Base-by-base conservation (phyloP, 2,329 filamentous ascomycete genomes). In the Phialophora chinensis region DNA sequence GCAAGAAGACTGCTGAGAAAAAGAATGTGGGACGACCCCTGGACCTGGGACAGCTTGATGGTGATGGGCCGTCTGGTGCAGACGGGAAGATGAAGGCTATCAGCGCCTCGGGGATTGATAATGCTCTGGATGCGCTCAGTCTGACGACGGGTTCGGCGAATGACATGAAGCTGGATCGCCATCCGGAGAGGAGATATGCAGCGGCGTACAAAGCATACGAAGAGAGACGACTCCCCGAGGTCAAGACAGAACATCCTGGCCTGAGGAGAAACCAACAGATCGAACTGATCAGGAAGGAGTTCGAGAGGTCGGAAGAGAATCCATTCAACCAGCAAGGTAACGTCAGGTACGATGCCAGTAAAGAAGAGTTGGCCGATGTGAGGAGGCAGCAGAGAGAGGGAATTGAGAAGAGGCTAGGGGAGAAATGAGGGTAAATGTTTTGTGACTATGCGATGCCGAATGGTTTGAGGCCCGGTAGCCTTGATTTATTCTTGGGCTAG, bases 221-320 rank as follows among this genome's bases (percentile, higher is more conserved):
- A 81, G 92, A 93, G 79, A 83, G 90, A 29, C 84, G 94, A 64
- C 81, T 97, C 72, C 85, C 87, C 2, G 93, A 98, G 84, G 92
- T 97, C 86, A 91, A 94, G 75, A 82, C 87, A 62, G 93, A 97
- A 78, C 91, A 90, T 61, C 88, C 90, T 65, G 92, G 92, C 0
- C 79, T 98, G 76, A 84, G 93, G 65, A 83, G 91, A 73, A 87
- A 96, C 73, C 93, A 97, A 85, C 90, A 91, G 79, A 89, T 93
- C 74, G 91, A 94, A 70, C 85, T 89, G 75, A 91, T 96, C 72
- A 81, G 87, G 69, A 96, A 96, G 84, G 95, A 98, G 81, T 99
- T 98, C 78, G 91, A 96, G 79, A 96, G 92, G 84, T 91, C 91
- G 75, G 90, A 91, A 1, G 94, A 98, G 74, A 99, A 99, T 78